Percentiles rank a stretch among this genome's conserved stretches.
These are phyloP conservation scores for Thelonectria discophora DNA, from an alignment of 2,329 filamentous ascomycete species.

Conservation along the genomic window DNA sequence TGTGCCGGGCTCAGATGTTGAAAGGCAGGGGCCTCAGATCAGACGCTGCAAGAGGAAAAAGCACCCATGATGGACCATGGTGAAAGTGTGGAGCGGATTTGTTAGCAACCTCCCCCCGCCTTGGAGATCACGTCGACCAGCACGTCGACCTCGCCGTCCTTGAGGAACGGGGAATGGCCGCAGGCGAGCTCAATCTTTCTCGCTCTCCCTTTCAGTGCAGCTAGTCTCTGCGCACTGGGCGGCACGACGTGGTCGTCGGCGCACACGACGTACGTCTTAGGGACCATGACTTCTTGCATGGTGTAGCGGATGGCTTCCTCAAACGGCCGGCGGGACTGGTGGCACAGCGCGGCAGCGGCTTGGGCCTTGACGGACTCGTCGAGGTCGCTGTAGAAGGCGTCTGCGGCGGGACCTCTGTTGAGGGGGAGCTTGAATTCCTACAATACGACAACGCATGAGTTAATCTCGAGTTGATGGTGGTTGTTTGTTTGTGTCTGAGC, in stretches of 20 bases:
- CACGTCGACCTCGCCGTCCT: conserved; percentile 15
- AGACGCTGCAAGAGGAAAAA: too few relatives aligned
- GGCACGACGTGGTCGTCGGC: conserved; percentile 18
- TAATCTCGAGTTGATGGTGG: too few relatives aligned
- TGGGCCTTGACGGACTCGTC: conserved; percentile 17
- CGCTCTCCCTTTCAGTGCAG: conserved; percentile 24
- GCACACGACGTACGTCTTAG: conserved; percentile 21
- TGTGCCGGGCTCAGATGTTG: too few relatives aligned
- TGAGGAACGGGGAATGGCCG: conserved; percentile 32
- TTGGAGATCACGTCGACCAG: conserved; percentile 18
- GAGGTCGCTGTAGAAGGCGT: conserved; percentile 28
- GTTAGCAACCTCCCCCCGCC: not conserved
- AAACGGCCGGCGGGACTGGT: conserved; percentile 26
- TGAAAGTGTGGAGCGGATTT: too few relatives aligned
- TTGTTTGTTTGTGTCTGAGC: too few relatives aligned
- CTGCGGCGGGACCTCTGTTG: not conserved
- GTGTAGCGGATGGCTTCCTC: conserved; percentile 20
- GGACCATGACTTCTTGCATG: conserved; percentile 2
- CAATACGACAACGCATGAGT: too few relatives aligned
- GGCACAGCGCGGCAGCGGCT: conserved; percentile 8
- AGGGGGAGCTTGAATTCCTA: too few relatives aligned
- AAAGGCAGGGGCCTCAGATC: too few relatives aligned
- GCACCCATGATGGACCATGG: too few relatives aligned
- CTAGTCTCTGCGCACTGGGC: not conserved
- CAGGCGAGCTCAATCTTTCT: conserved; percentile 23